phyloP scores from a whole-genome alignment of 345 rosid species.

The Hibiscus tridactylites region DNA sequence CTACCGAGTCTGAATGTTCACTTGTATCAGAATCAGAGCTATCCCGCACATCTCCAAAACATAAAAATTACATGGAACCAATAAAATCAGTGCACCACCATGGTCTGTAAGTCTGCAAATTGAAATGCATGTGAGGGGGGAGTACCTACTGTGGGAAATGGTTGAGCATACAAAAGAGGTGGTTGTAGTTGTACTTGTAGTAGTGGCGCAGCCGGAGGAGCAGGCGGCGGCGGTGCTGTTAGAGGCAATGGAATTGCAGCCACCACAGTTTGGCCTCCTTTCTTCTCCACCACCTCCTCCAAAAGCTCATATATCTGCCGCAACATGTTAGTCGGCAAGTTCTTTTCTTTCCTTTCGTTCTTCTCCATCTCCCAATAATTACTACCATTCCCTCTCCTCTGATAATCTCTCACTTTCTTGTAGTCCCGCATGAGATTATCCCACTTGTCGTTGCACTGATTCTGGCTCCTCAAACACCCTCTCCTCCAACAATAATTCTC shows the following conservation, averaged over 20 bases:
- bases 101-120: too few species aligned
- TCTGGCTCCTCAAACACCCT: constrained; percentile 75
- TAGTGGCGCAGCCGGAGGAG: too few species aligned
- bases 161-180: constrained; percentile 26
- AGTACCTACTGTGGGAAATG: constrained; percentile 58
- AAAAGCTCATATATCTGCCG: constrained; percentile 57
- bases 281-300: constrained; percentile 61
- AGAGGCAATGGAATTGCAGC: constrained; percentile 15
- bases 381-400: constrained; percentile 20
- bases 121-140: constrained; percentile 8
- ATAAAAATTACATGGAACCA: constrained; percentile 18
- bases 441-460: constrained; percentile 97
- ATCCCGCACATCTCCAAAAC: constrained; percentile 35
- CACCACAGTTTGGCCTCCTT: constrained; percentile 22
- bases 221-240: constrained; percentile 23
- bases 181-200: neutral
- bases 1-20: constrained; percentile 62
- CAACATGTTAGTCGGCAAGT: constrained; percentile 69
- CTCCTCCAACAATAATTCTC: constrained; percentile 82
- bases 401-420: constrained; percentile 78
- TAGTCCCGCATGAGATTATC: constrained; percentile 92
- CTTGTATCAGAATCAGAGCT: constrained; percentile 69
- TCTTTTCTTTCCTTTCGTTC: constrained; percentile 67
- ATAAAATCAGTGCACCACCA: neutral
- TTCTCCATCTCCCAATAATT: constrained; percentile 70